Conservation (phyloP, 177 flowering plant genomes). For the Vitis hybrid region DNA sequence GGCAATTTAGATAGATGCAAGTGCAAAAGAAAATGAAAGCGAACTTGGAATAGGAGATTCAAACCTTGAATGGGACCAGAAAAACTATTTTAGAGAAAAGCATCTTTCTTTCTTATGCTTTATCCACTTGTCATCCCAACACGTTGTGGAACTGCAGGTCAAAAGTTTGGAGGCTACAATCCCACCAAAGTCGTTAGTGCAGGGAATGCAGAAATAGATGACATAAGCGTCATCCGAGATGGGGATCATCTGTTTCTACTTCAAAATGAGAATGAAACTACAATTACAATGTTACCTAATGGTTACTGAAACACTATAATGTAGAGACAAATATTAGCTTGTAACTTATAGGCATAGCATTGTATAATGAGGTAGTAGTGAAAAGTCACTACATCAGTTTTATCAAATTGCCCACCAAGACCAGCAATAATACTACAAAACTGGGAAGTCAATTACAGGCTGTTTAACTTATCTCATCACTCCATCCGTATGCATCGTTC, state of each 20-base stretch:
- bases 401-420: slow-evolving; percentile 10
- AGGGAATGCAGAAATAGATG: slow-evolving; percentile 89
- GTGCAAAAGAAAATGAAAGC: background rate
- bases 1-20: background rate
- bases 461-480: slow-evolving; percentile 9
- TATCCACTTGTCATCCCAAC: slow-evolving; percentile 16
- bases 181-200: slow-evolving; percentile 56
- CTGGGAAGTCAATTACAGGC: slow-evolving; percentile 18
- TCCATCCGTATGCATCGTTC: slow-evolving; percentile 5
- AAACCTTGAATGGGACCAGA: background rate
- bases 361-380: slow-evolving; percentile 10
- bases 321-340: slow-evolving; percentile 17
- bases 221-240: slow-evolving; percentile 69
- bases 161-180: slow-evolving; percentile 66
- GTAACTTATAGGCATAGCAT: slow-evolving; percentile 16
- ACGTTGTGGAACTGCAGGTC: slow-evolving; percentile 63
- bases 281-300: slow-evolving; percentile 14
- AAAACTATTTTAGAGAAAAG: background rate
- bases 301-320: slow-evolving; percentile 17
- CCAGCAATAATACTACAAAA: slow-evolving; percentile 10
- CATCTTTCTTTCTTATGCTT: slow-evolving; percentile 15
- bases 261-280: slow-evolving; percentile 26
- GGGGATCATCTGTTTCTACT: slow-evolving; percentile 82
- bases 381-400: slow-evolving; percentile 4
- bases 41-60: background rate